Base-by-base conservation (phyloP, 2,329 filamentous ascomycete species). In the Teratosphaeria zuluensis region DNA sequence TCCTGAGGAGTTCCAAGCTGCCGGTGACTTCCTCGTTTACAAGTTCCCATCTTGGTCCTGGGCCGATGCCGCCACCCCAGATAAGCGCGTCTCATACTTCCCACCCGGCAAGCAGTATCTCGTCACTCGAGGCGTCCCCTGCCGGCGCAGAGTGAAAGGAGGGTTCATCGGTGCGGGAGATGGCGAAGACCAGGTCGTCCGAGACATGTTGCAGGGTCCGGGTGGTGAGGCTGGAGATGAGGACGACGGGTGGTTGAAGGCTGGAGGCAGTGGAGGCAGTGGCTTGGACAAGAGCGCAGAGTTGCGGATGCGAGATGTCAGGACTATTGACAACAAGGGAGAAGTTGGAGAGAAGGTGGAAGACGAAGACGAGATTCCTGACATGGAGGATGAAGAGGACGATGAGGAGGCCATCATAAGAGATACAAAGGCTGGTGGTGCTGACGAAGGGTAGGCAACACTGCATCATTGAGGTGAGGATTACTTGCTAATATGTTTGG, bases 31-130 rank as follows among this genome's bases (percentile, higher is more conserved):
- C 74, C 85, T 99, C 42, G 92, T 96, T 70, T 96, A 95, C 85
- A 97, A 96, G 79, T 99, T 99, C 77, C 94, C 92, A 8, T 95
- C 92, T 59, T 99, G 94, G 94, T 88, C 90, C 55, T 99, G 94
- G 94, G 86, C 88, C 64, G 90, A 94, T 68, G 92, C 92, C 65
- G 89, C 92, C 58, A 84, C 86, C n/a, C 83, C 86, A 1, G 81
- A 84, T 62, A 89, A 90, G 73, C 87, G 91, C 63, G 89, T 89
- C 58, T 78, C 80, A 64, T 89, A 95, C 71, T 84, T 99, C 3
- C 94, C 94, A 0, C 77, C 85, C 0, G 90, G 88, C 56, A 99
- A 97, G 78, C 94, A 99, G 81, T 99, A 91, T 70, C 83, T 99
- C 42, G 88, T 97, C 51, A 96, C 94, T 11, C 88, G 92, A 60